A percentile compares a stretch with the other conserved stretches of the same genome.
Evolutionary conservation across 768 basidiomycete genomes (phyloP).

Genomic region (Pisolithus sp.): DNA sequence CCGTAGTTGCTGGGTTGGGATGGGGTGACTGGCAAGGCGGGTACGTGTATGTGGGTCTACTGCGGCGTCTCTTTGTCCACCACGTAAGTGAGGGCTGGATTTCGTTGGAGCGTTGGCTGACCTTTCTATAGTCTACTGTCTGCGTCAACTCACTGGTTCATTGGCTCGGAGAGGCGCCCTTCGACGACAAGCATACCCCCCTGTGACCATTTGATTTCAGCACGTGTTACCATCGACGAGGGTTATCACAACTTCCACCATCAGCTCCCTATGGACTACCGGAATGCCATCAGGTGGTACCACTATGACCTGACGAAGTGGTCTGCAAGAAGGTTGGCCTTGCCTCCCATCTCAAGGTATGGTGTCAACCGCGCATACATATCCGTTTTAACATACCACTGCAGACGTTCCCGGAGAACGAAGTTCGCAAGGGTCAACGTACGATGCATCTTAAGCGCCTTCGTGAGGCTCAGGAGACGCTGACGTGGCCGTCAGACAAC

Average conservation of each 20-base stretch:
- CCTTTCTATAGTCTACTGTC: slow-evolving; percentile 71
- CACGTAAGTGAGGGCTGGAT: slow-evolving; percentile 49
- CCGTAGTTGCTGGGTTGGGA: slow-evolving; percentile 63
- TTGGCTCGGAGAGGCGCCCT: slow-evolving; percentile 90
- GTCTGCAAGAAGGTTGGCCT: slow-evolving; percentile 54
- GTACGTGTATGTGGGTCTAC: slow-evolving; percentile 76
- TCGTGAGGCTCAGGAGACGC: slow-evolving; percentile 64
- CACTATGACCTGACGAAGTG: slow-evolving; percentile 95
- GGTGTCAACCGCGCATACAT: neutral
- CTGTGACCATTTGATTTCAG: slow-evolving; percentile 85
- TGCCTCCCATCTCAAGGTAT: slow-evolving; percentile 51
- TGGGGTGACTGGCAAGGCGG: slow-evolving; percentile 90
- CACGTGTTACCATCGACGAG: slow-evolving; percentile 87
- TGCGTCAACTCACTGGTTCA: slow-evolving; percentile 96
- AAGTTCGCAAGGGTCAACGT: slow-evolving; percentile 79
- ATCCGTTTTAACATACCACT: neutral
- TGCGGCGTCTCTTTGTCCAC: slow-evolving; percentile 79
- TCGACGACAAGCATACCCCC: slow-evolving; percentile 93
- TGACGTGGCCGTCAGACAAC: slow-evolving; percentile 74
- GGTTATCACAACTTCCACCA: slow-evolving; percentile 99
- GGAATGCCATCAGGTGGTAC: slow-evolving; percentile 88
- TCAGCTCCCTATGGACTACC: slow-evolving; percentile 94
- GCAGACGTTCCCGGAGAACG: slow-evolving; percentile 58
- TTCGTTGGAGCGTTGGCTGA: neutral
- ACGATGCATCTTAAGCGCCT: slow-evolving; percentile 93